Conservation (phyloP, 495 filamentous ascomycete species). For the Choiromyces venosus region DNA sequence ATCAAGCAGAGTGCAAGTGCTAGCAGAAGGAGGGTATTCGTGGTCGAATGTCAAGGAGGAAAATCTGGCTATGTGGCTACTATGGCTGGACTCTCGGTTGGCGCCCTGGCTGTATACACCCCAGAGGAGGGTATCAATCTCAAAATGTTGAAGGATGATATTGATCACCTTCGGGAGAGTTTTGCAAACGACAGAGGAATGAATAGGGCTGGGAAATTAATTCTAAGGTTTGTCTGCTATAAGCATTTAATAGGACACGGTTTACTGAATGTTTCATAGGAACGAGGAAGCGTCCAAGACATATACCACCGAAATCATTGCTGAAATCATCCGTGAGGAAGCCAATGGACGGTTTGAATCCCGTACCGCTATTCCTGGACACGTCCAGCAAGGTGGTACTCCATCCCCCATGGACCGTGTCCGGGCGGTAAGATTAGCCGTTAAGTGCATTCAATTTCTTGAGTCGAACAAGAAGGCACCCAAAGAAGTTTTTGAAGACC, state of each 20-base stretch:
- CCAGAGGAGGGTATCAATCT: conserved; percentile 94
- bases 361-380: conserved; percentile 87
- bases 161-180: conserved; percentile 77
- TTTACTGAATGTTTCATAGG: conserved; percentile 40
- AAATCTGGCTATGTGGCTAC: conserved; percentile 91
- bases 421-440: conserved; percentile 82
- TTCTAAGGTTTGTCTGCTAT: conserved; percentile 51
- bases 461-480: conserved; percentile 68
- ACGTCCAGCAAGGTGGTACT: conserved; percentile 93
- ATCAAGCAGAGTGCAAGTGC: conserved; percentile 96
- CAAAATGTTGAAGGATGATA: conserved; percentile 85
- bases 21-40: conserved; percentile 85
- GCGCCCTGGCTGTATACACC: conserved; percentile 92
- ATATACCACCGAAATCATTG: conserved; percentile 87
- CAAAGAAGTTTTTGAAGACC: conserved; percentile 52
- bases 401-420: conserved; percentile 95
- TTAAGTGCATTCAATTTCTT: conserved; percentile 83
- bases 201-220: conserved; percentile 85
- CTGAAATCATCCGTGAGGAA: conserved; percentile 91
- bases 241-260: background rate
- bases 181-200: conserved; percentile 85
- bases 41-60: conserved; percentile 96
- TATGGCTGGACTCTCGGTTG: conserved; percentile 78
- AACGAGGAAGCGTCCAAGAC: conserved; percentile 88
- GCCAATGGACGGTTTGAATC: conserved; percentile 87